phyloP scores from a whole-genome alignment of 495 filamentous ascomycete genomes.

The Penicillium lagena region DNA sequence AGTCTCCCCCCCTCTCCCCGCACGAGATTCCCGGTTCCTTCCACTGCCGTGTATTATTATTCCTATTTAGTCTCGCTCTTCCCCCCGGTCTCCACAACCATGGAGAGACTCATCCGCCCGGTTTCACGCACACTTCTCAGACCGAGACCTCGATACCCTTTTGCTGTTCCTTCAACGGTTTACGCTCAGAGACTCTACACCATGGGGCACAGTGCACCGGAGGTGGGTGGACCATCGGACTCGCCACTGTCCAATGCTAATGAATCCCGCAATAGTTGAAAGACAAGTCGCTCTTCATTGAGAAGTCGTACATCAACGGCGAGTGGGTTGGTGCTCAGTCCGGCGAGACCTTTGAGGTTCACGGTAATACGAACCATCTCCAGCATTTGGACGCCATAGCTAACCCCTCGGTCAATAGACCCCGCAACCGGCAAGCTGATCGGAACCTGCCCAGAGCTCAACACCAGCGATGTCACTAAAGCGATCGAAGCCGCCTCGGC shows the following conservation, averaged over 20 bases:
- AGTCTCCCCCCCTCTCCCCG: neutral
- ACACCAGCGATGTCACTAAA: slow-evolving; percentile 62
- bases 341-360: slow-evolving; percentile 73
- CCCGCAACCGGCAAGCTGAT: slow-evolving; percentile 75
- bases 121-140: slow-evolving; percentile 32
- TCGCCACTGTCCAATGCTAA: neutral
- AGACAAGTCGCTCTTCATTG: slow-evolving; percentile 74
- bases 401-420: slow-evolving; percentile 38
- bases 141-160: slow-evolving; percentile 33
- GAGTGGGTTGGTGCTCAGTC: slow-evolving; percentile 73
- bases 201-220: slow-evolving; percentile 36
- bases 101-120: slow-evolving; percentile 36
- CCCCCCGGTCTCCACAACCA: slow-evolving; percentile 8
- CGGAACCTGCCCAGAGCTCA: slow-evolving; percentile 78
- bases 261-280: slow-evolving; percentile 50
- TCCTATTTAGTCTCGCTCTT: neutral
- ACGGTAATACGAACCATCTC: slow-evolving; percentile 38
- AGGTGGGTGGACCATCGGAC: slow-evolving; percentile 18
- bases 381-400: neutral
- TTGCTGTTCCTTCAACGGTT: slow-evolving; percentile 26
- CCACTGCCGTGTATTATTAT: neutral
- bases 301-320: slow-evolving; percentile 79
- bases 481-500: slow-evolving; percentile 72
- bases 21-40: too few species aligned
- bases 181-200: slow-evolving; percentile 34